Base-by-base conservation (phyloP, 1,139 yeast species). In the Kodamaea anthophila region DNA sequence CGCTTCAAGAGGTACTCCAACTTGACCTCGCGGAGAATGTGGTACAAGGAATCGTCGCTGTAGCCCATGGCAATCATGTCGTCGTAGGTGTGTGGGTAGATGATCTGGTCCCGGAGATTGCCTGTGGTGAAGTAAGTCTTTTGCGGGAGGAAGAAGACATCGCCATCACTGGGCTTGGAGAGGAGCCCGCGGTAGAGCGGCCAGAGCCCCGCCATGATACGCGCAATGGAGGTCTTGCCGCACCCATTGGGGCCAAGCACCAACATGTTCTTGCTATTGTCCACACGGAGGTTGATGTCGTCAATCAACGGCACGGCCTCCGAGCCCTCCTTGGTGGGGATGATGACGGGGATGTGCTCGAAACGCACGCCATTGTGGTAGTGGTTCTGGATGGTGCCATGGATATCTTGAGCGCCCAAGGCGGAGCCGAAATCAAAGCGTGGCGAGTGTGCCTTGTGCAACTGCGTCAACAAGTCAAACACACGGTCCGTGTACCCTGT, bases 401-500 rank as follows among this genome's bases (percentile, higher is more conserved):
- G 73, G 19, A 84, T 77, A 40, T 78, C 81, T 18, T 62, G 37
- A 30, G 56, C 42, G n/a, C 70, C 71, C n/a, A 60, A 55, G 30
- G 69, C 64, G 34, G 70, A 69, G 21, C 86, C 85, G 51, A 70
- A 81, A 42, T 70, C 73, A 51, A 77, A 81, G 33, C 73, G 66
- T 15, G 70, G 66, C 14, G 91, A 82, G 53, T 87, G 94, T 5
- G 82, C 93, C 44, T 82, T 74, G 55, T 88, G 96, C 38, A 88
- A 64, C 24, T 80, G 79, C 9, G 84, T 69, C 39, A 88, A 62
- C 34, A 88, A 62, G 18, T 75, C 74, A 57, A 83, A 88, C 2
- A 88, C 84, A 42, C 96, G 64, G 43, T 86, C 91, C 1, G 96
- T 86, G 51, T 84, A 83, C 8, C 96, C 96, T 1, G 95, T 85